phyloP scores from a whole-genome alignment of 2,329 filamentous ascomycete species.

The Fusarium coffeatum region DNA sequence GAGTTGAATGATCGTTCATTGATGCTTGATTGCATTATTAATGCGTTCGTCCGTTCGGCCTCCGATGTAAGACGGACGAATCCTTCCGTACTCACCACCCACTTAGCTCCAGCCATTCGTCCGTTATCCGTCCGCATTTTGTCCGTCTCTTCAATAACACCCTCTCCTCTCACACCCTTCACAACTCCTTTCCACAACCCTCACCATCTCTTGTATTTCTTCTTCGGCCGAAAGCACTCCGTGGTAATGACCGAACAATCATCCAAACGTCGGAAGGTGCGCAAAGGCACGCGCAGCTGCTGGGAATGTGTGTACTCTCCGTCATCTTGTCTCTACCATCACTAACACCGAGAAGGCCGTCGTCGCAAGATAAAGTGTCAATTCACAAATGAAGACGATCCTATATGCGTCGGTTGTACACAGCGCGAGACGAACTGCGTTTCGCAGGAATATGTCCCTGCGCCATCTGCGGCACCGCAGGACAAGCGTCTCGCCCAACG shows the following conservation, averaged over 20 bases:
- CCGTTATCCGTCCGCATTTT: constrained; percentile 33
- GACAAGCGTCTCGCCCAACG: constrained; percentile 58
- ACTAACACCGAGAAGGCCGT: constrained; percentile 41
- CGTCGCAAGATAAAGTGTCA: constrained; percentile 66
- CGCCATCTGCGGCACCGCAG: constrained; percentile 47
- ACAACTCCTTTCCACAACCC: neutral
- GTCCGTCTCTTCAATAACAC: constrained; percentile 13
- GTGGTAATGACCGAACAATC: constrained; percentile 33
- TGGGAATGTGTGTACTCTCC: constrained; percentile 64
- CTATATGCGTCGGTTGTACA: constrained; percentile 60
- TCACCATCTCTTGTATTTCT: neutral
- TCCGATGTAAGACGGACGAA: constrained; percentile 35
- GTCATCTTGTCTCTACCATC: neutral
- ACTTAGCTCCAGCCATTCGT: constrained; percentile 6
- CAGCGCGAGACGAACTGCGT: constrained; percentile 57
- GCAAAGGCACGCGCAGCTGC: constrained; percentile 69
- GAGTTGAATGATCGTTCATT: neutral
- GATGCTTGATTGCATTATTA: neutral
- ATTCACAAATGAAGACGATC: constrained; percentile 55
- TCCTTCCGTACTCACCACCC: neutral
- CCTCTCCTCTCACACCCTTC: neutral
- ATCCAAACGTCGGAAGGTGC: constrained; percentile 54
- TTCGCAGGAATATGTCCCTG: constrained; percentile 59
- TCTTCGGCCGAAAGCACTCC: constrained; percentile 41
- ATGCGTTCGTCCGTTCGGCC: constrained; percentile 32